phyloP scores from a whole-genome alignment of 768 basidiomycete genomes.

The Tubosaeta sp. region DNA sequence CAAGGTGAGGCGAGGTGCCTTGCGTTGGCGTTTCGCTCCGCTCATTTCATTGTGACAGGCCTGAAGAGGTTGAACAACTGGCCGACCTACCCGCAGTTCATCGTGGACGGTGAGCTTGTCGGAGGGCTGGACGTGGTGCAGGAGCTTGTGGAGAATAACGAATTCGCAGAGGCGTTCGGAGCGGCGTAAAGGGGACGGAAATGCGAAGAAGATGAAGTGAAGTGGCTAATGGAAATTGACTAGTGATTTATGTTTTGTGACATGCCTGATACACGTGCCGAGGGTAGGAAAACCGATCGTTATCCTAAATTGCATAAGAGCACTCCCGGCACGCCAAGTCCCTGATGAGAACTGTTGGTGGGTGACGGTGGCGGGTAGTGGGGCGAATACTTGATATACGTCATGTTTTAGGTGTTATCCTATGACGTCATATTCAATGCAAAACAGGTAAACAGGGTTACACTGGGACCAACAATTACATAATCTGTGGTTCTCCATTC shows the following conservation, averaged over 20 bases:
- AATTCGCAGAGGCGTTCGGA: constrained; percentile 51
- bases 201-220: neutral
- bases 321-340: neutral
- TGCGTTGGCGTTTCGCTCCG: neutral
- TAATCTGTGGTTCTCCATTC: neutral
- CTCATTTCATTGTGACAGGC: constrained; percentile 36
- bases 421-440: constrained; percentile 25
- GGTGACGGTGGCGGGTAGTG: neutral
- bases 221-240: neutral
- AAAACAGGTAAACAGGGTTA: constrained; percentile 9
- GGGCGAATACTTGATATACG: neutral
- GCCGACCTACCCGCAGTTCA: constrained; percentile 87
- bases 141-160: constrained; percentile 82
- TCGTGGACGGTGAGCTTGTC: constrained; percentile 86
- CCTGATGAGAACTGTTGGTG: neutral
- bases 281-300: neutral
- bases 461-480: constrained; percentile 2
- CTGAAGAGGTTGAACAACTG: constrained; percentile 79
- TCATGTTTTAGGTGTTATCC: neutral
- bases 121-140: constrained; percentile 92
- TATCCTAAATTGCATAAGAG: too few species aligned
- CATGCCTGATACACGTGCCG: constrained; percentile 11
- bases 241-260: neutral
- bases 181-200: neutral
- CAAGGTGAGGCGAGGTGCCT: constrained; percentile 50